Conservation (phyloP, 2,329 filamentous ascomycete genomes). For the Coccinonectria pachysandricola region DNA sequence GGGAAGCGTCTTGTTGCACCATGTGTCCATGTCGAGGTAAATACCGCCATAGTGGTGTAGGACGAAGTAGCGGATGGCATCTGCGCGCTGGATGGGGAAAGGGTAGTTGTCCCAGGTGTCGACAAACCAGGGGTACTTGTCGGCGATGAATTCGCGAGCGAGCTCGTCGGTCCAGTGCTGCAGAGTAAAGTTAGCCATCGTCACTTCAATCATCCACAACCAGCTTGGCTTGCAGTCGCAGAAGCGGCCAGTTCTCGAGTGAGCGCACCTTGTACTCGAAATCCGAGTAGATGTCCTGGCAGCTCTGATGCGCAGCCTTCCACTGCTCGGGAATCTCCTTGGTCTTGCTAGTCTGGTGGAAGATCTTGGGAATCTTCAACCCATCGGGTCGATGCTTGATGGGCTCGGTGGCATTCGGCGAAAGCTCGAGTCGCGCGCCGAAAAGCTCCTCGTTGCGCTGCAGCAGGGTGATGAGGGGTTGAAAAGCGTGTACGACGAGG, state of each 20-base stretch:
- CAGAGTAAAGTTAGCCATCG: slow-evolving; percentile 1
- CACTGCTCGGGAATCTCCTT: slow-evolving; percentile 57
- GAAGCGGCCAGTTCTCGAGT: background rate
- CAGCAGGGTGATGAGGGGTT: slow-evolving; percentile 60
- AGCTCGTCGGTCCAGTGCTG: slow-evolving; percentile 64
- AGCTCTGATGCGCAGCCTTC: slow-evolving; percentile 54
- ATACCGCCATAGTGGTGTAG: slow-evolving; percentile 62
- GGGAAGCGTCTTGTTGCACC: slow-evolving; percentile 20
- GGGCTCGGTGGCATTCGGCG: slow-evolving; percentile 27
- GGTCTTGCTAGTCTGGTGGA: slow-evolving; percentile 66
- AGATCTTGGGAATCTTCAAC: slow-evolving; percentile 62
- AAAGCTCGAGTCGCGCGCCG: slow-evolving; percentile 14
- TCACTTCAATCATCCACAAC: too few species aligned
- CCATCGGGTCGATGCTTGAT: slow-evolving; percentile 63
- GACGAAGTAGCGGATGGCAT: slow-evolving; percentile 65
- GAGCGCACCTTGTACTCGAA: slow-evolving; percentile 60
- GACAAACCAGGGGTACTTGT: slow-evolving; percentile 62
- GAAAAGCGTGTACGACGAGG: slow-evolving; percentile 56
- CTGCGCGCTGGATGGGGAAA: slow-evolving; percentile 62
- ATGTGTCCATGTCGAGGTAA: slow-evolving; percentile 50
- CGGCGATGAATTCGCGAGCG: slow-evolving; percentile 55
- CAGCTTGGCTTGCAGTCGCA: too few species aligned
- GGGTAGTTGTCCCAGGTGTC: slow-evolving; percentile 59
- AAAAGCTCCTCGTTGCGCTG: slow-evolving; percentile 31
- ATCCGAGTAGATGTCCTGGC: slow-evolving; percentile 55